Percentiles rank a stretch among this genome's conserved stretches.
Evolutionary conservation across 257 asterid species (phyloP).

Genomic region (Penstemon eatonii): DNA sequence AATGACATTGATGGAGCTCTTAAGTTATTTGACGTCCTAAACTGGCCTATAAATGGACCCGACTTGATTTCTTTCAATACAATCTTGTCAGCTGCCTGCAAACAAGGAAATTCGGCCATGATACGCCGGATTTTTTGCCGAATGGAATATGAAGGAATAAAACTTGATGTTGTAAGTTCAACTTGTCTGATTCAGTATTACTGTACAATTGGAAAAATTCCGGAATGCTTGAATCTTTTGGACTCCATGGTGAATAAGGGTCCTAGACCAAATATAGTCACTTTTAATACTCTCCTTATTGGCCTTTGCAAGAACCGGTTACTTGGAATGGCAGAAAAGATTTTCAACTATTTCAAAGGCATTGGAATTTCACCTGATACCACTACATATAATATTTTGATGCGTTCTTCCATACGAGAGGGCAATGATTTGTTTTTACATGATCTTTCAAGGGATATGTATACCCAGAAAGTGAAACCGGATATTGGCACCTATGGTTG

Average conservation of each 20-base stretch:
- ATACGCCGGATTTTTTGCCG: constrained; percentile 38
- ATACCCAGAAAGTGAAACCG: constrained; percentile 36
- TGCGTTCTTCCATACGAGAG: constrained; percentile 47
- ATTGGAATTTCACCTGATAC: constrained; percentile 50
- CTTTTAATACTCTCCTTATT: constrained; percentile 48
- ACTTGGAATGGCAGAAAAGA: constrained; percentile 39
- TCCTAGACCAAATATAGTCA: constrained; percentile 42
- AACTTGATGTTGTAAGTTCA: constrained; percentile 46
- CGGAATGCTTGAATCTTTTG: constrained; percentile 43
- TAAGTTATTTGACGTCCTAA: constrained; percentile 36
- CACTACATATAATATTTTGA: constrained; percentile 50
- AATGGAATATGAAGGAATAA: constrained; percentile 48
- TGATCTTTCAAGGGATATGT: constrained; percentile 47
- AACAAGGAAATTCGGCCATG: constrained; percentile 37
- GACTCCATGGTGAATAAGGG: constrained; percentile 44
- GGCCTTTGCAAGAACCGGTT: constrained; percentile 54
- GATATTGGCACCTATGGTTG: constrained; percentile 49
- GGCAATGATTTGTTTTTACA: constrained; percentile 38
- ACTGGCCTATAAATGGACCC: constrained; percentile 52
- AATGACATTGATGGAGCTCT: constrained; percentile 42
- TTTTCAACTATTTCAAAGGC: constrained; percentile 35
- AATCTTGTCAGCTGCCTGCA: constrained; percentile 60
- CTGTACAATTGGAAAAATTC: constrained; percentile 34
- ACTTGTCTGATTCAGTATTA: constrained; percentile 57
- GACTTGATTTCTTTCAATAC: constrained; percentile 58